Conservation (phyloP, 2,329 filamentous ascomycete species). For the Colletotrichum somersetense region DNA sequence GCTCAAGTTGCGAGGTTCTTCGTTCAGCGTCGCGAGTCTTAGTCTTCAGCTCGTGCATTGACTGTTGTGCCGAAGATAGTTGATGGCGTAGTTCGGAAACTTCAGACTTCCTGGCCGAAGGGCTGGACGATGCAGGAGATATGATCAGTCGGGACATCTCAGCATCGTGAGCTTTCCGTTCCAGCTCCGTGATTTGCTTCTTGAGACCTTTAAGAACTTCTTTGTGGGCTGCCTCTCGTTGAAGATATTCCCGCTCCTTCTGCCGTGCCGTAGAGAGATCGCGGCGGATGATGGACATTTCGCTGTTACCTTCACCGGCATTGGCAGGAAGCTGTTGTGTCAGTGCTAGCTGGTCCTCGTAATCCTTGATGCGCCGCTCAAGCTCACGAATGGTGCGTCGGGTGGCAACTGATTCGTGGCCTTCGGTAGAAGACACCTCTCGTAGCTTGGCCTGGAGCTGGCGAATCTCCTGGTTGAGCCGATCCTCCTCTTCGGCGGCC, state of each 20-base stretch:
- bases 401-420: conserved; percentile 67
- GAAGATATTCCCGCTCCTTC: conserved; percentile 73
- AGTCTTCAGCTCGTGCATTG: conserved; percentile 66
- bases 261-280: conserved; percentile 74
- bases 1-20: conserved; percentile 55
- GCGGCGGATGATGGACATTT: conserved; percentile 71
- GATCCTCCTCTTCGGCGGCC: conserved; percentile 74
- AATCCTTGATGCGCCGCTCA: conserved; percentile 71
- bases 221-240: conserved; percentile 75
- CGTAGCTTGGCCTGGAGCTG: conserved; percentile 62
- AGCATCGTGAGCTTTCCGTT: conserved; percentile 75
- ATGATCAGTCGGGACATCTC: conserved; percentile 64
- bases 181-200: conserved; percentile 74
- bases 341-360: conserved; percentile 59
- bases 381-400: conserved; percentile 74
- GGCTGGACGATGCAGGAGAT: conserved; percentile 62
- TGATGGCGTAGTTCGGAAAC: conserved; percentile 70
- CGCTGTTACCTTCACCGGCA: conserved; percentile 59
- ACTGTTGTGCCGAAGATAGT: conserved; percentile 70
- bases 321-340: conserved; percentile 50
- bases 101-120: conserved; percentile 69
- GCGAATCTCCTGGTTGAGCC: conserved; percentile 67
- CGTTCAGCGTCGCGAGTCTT: conserved; percentile 65
- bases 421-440: conserved; percentile 62
- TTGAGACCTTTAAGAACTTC: conserved; percentile 73